phyloP scores from a whole-genome alignment of 2,329 filamentous ascomycete species.

The Raffaelea arxii region DNA sequence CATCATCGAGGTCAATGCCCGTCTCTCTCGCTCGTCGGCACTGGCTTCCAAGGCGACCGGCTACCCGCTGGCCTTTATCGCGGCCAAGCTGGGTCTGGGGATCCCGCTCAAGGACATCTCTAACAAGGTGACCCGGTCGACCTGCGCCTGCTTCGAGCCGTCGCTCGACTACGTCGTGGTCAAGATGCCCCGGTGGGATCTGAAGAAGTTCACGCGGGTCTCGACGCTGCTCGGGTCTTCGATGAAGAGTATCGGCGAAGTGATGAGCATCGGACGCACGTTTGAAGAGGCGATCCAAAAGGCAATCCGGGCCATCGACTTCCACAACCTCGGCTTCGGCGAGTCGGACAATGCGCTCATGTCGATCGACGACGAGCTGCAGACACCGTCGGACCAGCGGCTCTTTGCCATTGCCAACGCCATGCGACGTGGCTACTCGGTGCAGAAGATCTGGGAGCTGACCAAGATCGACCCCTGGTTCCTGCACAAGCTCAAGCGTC shows the following conservation, averaged over 20 bases:
- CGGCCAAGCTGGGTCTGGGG: slow-evolving; percentile 87
- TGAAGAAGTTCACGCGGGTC: slow-evolving; percentile 97
- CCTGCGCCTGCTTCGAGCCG: slow-evolving; percentile 95
- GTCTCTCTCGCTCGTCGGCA: slow-evolving; percentile 89
- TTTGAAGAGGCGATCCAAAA: slow-evolving; percentile 99
- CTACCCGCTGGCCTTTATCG: slow-evolving; percentile 92
- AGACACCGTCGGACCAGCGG: slow-evolving; percentile 94
- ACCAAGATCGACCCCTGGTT: slow-evolving; percentile 99
- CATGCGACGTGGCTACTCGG: slow-evolving; percentile 86
- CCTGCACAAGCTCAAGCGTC: slow-evolving; percentile 77
- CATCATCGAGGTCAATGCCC: slow-evolving; percentile 98
- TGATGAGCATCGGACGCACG: slow-evolving; percentile 94
- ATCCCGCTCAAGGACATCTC: slow-evolving; percentile 95
- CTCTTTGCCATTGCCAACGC: slow-evolving; percentile 97
- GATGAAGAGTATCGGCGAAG: slow-evolving; percentile 99
- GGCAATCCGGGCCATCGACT: slow-evolving; percentile 90
- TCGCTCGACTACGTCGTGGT: slow-evolving; percentile 97
- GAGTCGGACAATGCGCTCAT: slow-evolving; percentile 76
- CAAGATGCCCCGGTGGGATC: slow-evolving; percentile 97
- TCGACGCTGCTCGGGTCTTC: slow-evolving; percentile 93
- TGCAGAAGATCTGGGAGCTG: slow-evolving; percentile 96
- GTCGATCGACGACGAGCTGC: slow-evolving; percentile 91
- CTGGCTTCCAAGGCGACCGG: slow-evolving; percentile 95
- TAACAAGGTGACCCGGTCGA: slow-evolving; percentile 92
- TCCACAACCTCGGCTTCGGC: slow-evolving; percentile 90